These are phyloP conservation scores for Ophiobolus disseminans DNA, from an alignment of 2,329 filamentous ascomycete species.

Conservation along the genomic window DNA sequence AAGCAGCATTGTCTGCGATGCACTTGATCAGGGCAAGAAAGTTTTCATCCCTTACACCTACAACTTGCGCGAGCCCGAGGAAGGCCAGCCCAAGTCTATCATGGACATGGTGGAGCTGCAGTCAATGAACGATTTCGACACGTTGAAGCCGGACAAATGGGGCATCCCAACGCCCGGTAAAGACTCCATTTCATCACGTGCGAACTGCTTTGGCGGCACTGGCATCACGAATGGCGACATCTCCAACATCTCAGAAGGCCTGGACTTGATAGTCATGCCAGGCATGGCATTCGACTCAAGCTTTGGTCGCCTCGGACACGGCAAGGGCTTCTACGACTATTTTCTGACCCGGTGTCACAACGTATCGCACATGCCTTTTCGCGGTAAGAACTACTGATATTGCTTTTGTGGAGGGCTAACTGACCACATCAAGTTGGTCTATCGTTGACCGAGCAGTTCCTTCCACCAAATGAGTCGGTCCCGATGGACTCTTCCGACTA, in stretches of 20 bases:
- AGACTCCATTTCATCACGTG: conserved; percentile 68
- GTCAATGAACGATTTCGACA: conserved; percentile 77
- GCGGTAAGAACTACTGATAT: conserved; percentile 59
- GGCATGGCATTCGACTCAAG: conserved; percentile 87
- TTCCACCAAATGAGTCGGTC: conserved; percentile 69
- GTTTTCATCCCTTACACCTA: conserved; percentile 94
- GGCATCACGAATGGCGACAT: conserved; percentile 54
- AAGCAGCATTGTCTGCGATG: conserved; percentile 79
- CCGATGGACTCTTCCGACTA: conserved; percentile 80
- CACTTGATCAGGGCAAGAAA: conserved; percentile 76
- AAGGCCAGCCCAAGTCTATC: conserved; percentile 65
- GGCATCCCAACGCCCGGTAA: conserved; percentile 86
- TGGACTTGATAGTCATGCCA: conserved; percentile 90
- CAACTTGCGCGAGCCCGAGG: conserved; percentile 54
- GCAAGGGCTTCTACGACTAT: conserved; percentile 95
- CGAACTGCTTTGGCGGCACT: conserved; percentile 74
- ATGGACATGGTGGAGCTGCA: conserved; percentile 95
- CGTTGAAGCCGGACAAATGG: conserved; percentile 81
- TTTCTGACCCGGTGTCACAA: conserved; percentile 80
- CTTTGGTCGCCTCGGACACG: conserved; percentile 84
- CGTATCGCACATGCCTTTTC: conserved; percentile 61
- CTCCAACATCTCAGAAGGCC: conserved; percentile 45
- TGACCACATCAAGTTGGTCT: conserved; percentile 69
- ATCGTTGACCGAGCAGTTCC: conserved; percentile 84
- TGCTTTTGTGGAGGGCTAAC: conserved; percentile 40